These are phyloP conservation scores for Lactarius indigo DNA, from an alignment of 768 basidiomycete species.

Conservation along the genomic window DNA sequence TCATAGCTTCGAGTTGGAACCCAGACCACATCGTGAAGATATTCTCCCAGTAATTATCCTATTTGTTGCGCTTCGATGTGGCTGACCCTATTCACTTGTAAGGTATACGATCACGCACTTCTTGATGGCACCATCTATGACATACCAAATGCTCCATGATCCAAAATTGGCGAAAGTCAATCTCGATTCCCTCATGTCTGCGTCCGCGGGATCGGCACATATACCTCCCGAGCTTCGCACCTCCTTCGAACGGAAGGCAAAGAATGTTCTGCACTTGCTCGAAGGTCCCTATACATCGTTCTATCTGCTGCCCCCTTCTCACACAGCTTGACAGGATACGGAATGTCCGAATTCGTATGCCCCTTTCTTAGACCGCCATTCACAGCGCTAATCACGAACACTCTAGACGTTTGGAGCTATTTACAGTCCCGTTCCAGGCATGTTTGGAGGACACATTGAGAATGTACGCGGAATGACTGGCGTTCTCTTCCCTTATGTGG, in stretches of 20 bases:
- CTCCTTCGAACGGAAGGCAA: slow-evolving; percentile 6
- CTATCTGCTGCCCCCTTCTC: background rate
- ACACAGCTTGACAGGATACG: slow-evolving; percentile 9
- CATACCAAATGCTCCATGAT: slow-evolving; percentile 13
- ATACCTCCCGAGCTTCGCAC: slow-evolving; percentile 11
- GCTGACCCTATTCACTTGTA: background rate
- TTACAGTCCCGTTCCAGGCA: slow-evolving; percentile 8
- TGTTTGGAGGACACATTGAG: slow-evolving; percentile 10
- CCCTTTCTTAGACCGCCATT: background rate
- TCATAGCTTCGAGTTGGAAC: slow-evolving; percentile 63
- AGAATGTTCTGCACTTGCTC: background rate
- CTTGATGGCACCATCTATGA: slow-evolving; percentile 17
- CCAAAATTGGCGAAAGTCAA: slow-evolving; percentile 9
- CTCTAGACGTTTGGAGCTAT: slow-evolving; percentile 23
- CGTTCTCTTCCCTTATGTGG: slow-evolving; percentile 58
- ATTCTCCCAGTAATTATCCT: slow-evolving; percentile 51
- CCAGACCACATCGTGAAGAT: slow-evolving; percentile 45
- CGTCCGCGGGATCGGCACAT: slow-evolving; percentile 3
- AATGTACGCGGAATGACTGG: slow-evolving; percentile 47
- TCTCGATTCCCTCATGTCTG: slow-evolving; percentile 3
- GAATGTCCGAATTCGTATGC: slow-evolving; percentile 22
- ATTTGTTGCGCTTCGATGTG: background rate
- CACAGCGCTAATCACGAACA: background rate
- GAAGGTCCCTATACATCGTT: slow-evolving; percentile 7
- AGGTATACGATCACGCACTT: slow-evolving; percentile 17